Conservation (phyloP, 257 asterid genomes). For the Cordia subcordata region DNA sequence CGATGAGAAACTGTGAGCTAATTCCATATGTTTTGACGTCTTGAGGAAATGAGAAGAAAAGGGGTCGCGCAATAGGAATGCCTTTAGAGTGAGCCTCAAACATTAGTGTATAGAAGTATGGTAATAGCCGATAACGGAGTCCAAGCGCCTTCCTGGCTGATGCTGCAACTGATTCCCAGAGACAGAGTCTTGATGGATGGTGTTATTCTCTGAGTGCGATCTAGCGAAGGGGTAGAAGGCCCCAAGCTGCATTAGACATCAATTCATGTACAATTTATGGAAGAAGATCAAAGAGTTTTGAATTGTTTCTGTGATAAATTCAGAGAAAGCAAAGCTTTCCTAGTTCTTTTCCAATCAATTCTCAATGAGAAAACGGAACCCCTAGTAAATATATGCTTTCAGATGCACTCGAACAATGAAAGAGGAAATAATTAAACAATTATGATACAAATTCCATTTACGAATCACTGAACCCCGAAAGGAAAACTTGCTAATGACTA, state of each 20-base stretch:
- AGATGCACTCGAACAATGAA: no score
- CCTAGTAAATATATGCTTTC: no score
- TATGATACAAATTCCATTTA: no score
- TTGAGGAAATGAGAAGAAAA: conserved; percentile 48
- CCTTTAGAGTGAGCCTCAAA: conserved; percentile 40
- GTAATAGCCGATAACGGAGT: conserved; percentile 37
- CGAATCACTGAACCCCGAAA: no score
- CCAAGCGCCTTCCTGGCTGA: conserved; percentile 45
- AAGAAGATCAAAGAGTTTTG: no score
- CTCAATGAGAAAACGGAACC: no score
- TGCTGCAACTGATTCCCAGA: conserved; percentile 47
- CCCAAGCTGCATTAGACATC: conserved; percentile 33
- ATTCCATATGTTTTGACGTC: conserved; percentile 36
- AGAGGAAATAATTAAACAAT: no score
- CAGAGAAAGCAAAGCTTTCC: no score
- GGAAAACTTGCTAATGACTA: no score
- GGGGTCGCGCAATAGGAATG: conserved; percentile 40
- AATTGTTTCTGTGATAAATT: no score
- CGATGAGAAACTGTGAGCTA: conserved; percentile 40
- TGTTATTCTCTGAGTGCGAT: conserved; percentile 27
- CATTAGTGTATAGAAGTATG: conserved; percentile 46
- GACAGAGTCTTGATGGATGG: conserved; percentile 41
- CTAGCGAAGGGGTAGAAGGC: conserved; percentile 59
- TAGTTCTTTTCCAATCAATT: no score
- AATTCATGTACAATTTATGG: no score